These are phyloP conservation scores for Fusarium tjaetaba DNA, from an alignment of 2,329 filamentous ascomycete genomes.

Conservation along the genomic window DNA sequence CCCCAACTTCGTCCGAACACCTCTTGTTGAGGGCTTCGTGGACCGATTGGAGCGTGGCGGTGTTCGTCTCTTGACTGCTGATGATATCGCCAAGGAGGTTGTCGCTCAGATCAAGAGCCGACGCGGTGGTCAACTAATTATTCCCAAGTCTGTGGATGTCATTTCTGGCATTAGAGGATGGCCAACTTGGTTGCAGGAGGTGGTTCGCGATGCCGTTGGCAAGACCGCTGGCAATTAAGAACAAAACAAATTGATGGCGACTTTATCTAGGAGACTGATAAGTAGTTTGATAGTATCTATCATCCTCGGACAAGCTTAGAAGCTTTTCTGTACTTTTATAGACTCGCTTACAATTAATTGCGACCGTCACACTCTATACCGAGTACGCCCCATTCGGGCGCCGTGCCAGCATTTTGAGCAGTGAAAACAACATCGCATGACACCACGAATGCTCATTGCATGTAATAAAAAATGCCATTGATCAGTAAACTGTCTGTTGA, in stretches of 20 bases:
- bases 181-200: constrained; percentile 51
- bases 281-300: background rate
- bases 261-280: background rate
- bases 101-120: constrained; percentile 56
- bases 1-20: constrained; percentile 63
- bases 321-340: background rate
- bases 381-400: background rate
- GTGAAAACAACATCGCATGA: background rate
- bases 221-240: constrained; percentile 4
- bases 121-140: constrained; percentile 57
- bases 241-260: background rate
- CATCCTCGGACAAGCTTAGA: accelerated
- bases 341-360: background rate
- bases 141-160: constrained; percentile 47
- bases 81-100: constrained; percentile 55
- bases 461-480: accelerated
- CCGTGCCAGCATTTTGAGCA: background rate
- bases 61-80: constrained; percentile 44
- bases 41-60: constrained; percentile 43
- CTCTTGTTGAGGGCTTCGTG: constrained; percentile 51
- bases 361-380: too few species aligned
- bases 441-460: background rate
- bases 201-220: constrained; percentile 46
- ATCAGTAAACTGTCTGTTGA: accelerated
- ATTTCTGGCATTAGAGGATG: constrained; percentile 52